These are phyloP conservation scores for Pseudonitzschia pungens DNA, from an alignment of 108 stramenopile species.

Conservation along the genomic window DNA sequence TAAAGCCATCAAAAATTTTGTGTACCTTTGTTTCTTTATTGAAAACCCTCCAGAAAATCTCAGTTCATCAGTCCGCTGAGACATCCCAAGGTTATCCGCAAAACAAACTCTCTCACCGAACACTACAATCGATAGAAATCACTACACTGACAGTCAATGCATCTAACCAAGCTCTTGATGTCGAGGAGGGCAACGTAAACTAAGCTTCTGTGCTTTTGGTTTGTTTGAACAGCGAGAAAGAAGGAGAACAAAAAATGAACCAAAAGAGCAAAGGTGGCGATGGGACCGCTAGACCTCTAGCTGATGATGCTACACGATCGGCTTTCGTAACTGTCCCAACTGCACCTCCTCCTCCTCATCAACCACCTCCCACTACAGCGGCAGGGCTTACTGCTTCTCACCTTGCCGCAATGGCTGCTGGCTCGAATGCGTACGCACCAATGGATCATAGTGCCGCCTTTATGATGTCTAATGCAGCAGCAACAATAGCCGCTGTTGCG, in stretches of 20 bases:
- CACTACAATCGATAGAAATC: neutral
- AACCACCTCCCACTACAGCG: constrained; percentile 1
- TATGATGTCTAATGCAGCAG: constrained; percentile 42
- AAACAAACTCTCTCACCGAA: neutral
- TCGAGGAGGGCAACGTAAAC: neutral
- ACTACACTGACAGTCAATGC: neutral
- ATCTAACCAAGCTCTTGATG: neutral
- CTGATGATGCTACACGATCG: constrained; percentile 1
- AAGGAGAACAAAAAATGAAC: neutral
- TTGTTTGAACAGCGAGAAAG: neutral
- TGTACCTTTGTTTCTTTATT: neutral
- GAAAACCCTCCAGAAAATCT: neutral
- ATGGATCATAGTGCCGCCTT: constrained; percentile 24
- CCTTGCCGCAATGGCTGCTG: constrained; percentile 18
- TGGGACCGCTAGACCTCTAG: neutral
- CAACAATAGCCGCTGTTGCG: constrained; percentile 40
- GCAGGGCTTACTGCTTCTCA: constrained; percentile 15
- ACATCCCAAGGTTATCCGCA: neutral
- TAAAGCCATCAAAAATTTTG: neutral
- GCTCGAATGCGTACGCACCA: neutral
- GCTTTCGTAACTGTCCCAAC: constrained; percentile 7
- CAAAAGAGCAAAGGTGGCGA: constrained; percentile 1
- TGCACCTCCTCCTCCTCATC: neutral
- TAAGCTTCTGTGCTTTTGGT: neutral
- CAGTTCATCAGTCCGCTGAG: neutral